Percentiles rank a stretch among this genome's conserved stretches.
Conservation (phyloP, 169 alveolate genomes). For the Babesia bigemina region DNA sequence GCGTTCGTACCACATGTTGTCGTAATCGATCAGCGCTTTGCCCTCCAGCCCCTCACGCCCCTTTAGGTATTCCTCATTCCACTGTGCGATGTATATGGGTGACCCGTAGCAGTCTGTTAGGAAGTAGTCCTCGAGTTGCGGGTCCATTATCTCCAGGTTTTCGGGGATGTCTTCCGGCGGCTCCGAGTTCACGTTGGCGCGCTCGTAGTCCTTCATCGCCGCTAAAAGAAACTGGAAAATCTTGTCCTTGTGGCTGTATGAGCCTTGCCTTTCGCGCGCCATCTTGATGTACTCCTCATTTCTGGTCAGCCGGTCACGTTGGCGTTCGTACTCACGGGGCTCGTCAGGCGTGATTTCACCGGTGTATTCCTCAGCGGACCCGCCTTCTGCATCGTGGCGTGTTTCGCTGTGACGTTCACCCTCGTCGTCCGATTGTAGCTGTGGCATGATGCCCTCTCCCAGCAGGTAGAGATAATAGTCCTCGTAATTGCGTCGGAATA, state of each 20-base stretch:
- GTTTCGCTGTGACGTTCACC: not conserved
- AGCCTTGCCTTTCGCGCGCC: conserved; percentile 5
- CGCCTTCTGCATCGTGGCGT: too few relatives aligned
- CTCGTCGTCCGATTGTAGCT: not conserved
- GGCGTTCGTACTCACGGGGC: not conserved
- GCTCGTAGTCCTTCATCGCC: conserved; percentile 28
- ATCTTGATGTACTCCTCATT: conserved; percentile 12
- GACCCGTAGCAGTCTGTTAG: conserved; percentile 3
- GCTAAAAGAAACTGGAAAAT: conserved; percentile 43
- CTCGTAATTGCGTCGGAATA: not conserved
- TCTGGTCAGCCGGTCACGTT: too few relatives aligned
- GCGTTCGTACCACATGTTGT: conserved; percentile 38
- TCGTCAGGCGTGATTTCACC: not conserved
- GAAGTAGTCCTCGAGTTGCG: not conserved
- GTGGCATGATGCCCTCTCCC: conserved; percentile 27
- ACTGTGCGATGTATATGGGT: conserved; percentile 9
- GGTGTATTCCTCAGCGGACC: too few relatives aligned
- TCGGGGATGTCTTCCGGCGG: not conserved
- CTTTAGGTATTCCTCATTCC: conserved; percentile 29
- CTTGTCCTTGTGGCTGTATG: conserved; percentile 30
- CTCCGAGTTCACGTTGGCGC: not conserved
- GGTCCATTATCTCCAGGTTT: not conserved
- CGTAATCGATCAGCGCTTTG: conserved; percentile 6
- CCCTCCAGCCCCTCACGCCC: conserved; percentile 13
- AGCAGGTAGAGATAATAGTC: conserved; percentile 16